A percentile compares a stretch with the other conserved stretches of the same genome.
These are phyloP conservation scores for Catharanthus roseus DNA, from an alignment of 257 asterid genomes.

Conservation along the genomic window DNA sequence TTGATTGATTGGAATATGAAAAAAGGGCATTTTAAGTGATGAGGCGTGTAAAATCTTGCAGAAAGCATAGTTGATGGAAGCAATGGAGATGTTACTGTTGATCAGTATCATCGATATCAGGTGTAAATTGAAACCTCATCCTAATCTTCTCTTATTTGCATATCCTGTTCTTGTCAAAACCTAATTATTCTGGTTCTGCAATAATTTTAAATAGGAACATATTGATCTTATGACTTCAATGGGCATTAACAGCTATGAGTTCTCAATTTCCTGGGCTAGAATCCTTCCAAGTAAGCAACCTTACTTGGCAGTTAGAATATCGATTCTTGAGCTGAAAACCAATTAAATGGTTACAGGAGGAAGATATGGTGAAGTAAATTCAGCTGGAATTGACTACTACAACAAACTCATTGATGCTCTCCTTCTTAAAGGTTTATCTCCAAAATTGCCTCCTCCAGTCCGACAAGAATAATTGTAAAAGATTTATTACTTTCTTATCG, in stretches of 20 bases:
- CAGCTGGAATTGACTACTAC: constrained; percentile 16
- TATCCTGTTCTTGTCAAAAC: not conserved
- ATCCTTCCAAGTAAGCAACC: constrained; percentile 53
- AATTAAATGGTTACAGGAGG: constrained; percentile 36
- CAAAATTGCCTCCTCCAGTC: not conserved
- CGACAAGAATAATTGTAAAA: not conserved
- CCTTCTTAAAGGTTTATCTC: constrained; percentile 33
- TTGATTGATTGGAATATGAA: not conserved
- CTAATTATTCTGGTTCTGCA: too few relatives aligned
- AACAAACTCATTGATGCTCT: constrained; percentile 53
- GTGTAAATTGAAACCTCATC: constrained; percentile 5
- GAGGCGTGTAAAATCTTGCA: not conserved
- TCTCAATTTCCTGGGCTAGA: constrained; percentile 69
- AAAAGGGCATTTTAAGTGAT: not conserved
- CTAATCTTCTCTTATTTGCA: not conserved
- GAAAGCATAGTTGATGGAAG: constrained; percentile 11
- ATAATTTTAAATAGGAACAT: constrained; percentile 36
- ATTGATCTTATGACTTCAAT: constrained; percentile 54
- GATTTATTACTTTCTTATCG: not conserved
- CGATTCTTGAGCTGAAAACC: not conserved
- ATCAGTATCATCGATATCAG: constrained; percentile 29
- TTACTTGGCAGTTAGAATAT: not conserved
- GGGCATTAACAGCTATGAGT: constrained; percentile 54
- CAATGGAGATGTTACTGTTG: constrained; percentile 27
- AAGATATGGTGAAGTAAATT: constrained; percentile 43